phyloP scores from a whole-genome alignment of 495 filamentous ascomycete species.

The Lasiosphaeria miniovina region DNA sequence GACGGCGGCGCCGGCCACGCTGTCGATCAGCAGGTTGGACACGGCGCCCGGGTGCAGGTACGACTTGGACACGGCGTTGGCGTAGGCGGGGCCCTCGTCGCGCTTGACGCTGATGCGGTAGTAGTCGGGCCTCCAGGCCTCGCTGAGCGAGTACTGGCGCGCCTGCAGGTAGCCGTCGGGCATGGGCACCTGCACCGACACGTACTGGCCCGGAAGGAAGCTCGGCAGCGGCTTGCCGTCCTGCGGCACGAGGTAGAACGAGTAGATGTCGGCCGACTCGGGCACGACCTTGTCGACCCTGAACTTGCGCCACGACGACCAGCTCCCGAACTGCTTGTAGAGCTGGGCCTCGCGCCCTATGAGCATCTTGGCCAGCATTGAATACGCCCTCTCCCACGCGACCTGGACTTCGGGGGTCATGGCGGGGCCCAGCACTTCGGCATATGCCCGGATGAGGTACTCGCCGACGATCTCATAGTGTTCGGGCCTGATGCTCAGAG shows the following conservation, averaged over 20 bases:
- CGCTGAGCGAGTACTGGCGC: slow-evolving; percentile 73
- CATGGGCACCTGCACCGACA: slow-evolving; percentile 57
- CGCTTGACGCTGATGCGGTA: slow-evolving; percentile 72
- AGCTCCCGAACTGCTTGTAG: slow-evolving; percentile 54
- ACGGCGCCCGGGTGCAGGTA: slow-evolving; percentile 57
- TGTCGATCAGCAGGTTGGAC: slow-evolving; percentile 66
- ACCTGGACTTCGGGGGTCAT: slow-evolving; percentile 61
- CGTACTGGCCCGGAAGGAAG: slow-evolving; percentile 68
- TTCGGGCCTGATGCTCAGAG: slow-evolving; percentile 64
- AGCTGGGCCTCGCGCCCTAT: slow-evolving; percentile 61
- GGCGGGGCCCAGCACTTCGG: slow-evolving; percentile 61
- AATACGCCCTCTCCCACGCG: slow-evolving; percentile 71
- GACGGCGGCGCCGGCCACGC: slow-evolving; percentile 56
- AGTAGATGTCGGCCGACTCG: slow-evolving; percentile 64
- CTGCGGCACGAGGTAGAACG: slow-evolving; percentile 67
- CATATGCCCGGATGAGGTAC: slow-evolving; percentile 64
- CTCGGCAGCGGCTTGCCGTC: slow-evolving; percentile 58
- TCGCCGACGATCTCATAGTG: slow-evolving; percentile 68
- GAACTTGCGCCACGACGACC: slow-evolving; percentile 67
- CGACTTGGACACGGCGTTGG: slow-evolving; percentile 38
- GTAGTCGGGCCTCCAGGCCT: slow-evolving; percentile 53
- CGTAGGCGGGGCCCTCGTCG: slow-evolving; percentile 50
- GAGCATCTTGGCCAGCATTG: slow-evolving; percentile 66
- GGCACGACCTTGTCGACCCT: slow-evolving; percentile 58
- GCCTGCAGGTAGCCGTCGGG: slow-evolving; percentile 57